Conservation (phyloP, 352 stramenopile species). For the Pythium graminicola region DNA sequence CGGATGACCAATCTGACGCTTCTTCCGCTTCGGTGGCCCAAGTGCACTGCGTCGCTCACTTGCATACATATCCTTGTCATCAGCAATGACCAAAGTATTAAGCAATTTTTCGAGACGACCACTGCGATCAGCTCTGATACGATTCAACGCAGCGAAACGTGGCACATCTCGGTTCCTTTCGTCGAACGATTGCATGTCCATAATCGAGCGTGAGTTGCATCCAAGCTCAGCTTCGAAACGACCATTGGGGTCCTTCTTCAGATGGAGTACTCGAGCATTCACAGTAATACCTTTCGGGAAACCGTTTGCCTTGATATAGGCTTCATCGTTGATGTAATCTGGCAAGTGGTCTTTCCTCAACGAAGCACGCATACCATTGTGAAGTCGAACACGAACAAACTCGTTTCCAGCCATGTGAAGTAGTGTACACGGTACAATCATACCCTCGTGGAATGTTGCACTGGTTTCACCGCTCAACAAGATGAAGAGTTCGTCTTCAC, state of each 20-base stretch:
- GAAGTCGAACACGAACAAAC: slow-evolving; percentile 78
- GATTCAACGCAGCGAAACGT: slow-evolving; percentile 43
- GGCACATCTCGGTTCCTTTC: slow-evolving; percentile 43
- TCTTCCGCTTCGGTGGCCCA: slow-evolving; percentile 63
- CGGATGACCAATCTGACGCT: slow-evolving; percentile 79
- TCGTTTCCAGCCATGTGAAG: slow-evolving; percentile 73
- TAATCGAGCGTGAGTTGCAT: slow-evolving; percentile 66
- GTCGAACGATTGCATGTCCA: slow-evolving; percentile 68
- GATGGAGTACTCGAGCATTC: slow-evolving; percentile 73
- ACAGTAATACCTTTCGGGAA: slow-evolving; percentile 85
- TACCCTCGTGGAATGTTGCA: slow-evolving; percentile 72
- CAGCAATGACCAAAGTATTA: slow-evolving; percentile 64
- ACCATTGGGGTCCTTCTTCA: slow-evolving; percentile 67
- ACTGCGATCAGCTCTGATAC: slow-evolving; percentile 61
- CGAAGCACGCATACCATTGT: slow-evolving; percentile 78
- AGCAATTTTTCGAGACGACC: slow-evolving; percentile 66
- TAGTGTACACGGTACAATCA: slow-evolving; percentile 83
- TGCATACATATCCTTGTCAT: slow-evolving; percentile 53
- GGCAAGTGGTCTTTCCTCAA: slow-evolving; percentile 71
- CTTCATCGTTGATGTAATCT: slow-evolving; percentile 53
- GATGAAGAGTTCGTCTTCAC: slow-evolving; percentile 84
- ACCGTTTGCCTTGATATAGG: slow-evolving; percentile 25
- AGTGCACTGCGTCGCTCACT: slow-evolving; percentile 21
- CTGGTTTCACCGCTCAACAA: slow-evolving; percentile 78
- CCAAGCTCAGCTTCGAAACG: slow-evolving; percentile 72